Percentiles rank a stretch among this genome's conserved stretches.
Conservation (phyloP, 805 yeast genomes). For the Lipomyces sp. region DNA sequence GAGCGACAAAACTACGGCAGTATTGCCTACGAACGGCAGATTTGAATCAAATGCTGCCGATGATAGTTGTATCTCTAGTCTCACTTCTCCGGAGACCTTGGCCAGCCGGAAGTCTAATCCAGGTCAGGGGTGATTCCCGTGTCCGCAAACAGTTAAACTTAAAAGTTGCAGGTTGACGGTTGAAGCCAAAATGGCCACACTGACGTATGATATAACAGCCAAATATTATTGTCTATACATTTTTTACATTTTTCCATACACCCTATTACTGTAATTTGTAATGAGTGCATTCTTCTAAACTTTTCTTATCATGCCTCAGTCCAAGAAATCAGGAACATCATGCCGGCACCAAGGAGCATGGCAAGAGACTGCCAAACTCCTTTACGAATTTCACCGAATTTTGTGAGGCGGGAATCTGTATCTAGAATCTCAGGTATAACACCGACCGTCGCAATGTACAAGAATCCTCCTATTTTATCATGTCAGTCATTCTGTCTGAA, state of each 20-base stretch:
- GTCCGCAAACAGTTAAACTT: too few relatives aligned
- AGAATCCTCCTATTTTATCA: conserved; percentile 51
- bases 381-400: conserved; percentile 48
- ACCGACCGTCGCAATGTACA: conserved; percentile 73
- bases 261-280: background rate
- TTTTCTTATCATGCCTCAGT: conserved; percentile 45
- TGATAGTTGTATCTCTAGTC: background rate
- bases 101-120: background rate
- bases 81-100: background rate
- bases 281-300: background rate
- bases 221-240: background rate
- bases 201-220: too few relatives aligned
- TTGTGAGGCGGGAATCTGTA: conserved; percentile 45
- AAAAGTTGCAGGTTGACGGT: too few relatives aligned
- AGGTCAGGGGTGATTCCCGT: too few relatives aligned
- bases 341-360: conserved; percentile 57
- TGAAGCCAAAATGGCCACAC: too few relatives aligned
- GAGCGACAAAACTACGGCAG: background rate
- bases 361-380: conserved; percentile 56
- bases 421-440: conserved; percentile 75
- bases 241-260: background rate
- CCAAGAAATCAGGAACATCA: conserved; percentile 62
- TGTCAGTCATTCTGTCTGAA: too few relatives aligned
- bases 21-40: background rate
- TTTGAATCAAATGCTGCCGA: background rate